Base-by-base conservation (phyloP, 345 rosid species). In the Microthlaspi erraticum region DNA sequence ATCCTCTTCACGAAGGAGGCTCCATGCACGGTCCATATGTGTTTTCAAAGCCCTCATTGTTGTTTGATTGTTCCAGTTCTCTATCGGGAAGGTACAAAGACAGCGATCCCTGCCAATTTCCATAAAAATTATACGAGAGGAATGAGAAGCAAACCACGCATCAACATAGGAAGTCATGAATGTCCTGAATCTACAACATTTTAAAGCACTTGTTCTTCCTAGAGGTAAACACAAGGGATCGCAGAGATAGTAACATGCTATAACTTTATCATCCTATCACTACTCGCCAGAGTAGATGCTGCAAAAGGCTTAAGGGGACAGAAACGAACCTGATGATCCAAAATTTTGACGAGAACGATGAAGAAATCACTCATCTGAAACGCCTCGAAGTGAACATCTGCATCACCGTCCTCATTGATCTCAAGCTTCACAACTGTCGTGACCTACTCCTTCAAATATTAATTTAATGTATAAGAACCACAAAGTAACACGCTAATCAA, bases 281-380 rank as follows among this genome's bases (percentile, higher is more conserved):
- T 37, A 31, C 16, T 41, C 31, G 43, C 13, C 41, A 13, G 38
- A 52, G 18, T 20, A 55, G 29, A n/a, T 16, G 33, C 5, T 8
- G n/a, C n/a, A 8, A n/a, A 8, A 42, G 2, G 36, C 44, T 52
- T 2, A 26, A 32, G 26, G 36, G 44, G 0, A 42, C 0, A 74
- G 2, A 60, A 50, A 66, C 82, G 8, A 57, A 93, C 98, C 96
- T 79, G 80, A 78, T 90, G 97, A 73, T 93, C 98, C 34, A 88
- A 70, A 55, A 74, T 49, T 69, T 74, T 74, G 66, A 93, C 87
- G 6, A 93, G 87, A 13, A 91, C 96, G 74, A 93, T 79, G 87
- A 88, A 91, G 80, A 91, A 91, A 85, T 93, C 97, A 76, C 97
- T 94, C 93, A 94, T 85, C 82, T 94, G 93, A 78, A 94, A 94